These are phyloP conservation scores for Mucor saturninus DNA, from an alignment of 371 early-diverging fungal genomes.

Conservation along the genomic window DNA sequence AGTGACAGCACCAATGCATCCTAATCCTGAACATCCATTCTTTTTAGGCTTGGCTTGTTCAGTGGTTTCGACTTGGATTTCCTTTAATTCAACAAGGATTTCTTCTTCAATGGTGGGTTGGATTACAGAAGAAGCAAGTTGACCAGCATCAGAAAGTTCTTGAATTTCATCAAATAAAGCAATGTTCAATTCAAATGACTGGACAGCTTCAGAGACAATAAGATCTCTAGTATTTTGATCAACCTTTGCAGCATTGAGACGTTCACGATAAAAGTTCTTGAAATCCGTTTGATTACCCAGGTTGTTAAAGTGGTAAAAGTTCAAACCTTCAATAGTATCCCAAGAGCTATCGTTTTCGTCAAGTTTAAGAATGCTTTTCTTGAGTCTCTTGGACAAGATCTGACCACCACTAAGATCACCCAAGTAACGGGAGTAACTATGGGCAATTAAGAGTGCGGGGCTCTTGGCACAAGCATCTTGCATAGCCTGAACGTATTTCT, in stretches of 20 bases:
- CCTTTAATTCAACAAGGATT: not conserved
- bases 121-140: constrained; percentile 27
- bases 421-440: constrained; percentile 65
- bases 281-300: constrained; percentile 61
- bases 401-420: constrained; percentile 72
- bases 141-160: constrained; percentile 35
- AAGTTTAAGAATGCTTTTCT: constrained; percentile 51
- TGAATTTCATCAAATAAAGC: constrained; percentile 55
- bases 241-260: constrained; percentile 54
- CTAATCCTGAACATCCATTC: not conserved
- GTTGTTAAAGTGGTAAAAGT: constrained; percentile 55
- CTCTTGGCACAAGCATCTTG: constrained; percentile 47
- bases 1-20: constrained; percentile 10
- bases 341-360: constrained; percentile 40
- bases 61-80: not conserved
- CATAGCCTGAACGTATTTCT: constrained; percentile 55
- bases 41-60: not conserved
- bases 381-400: constrained; percentile 58
- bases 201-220: constrained; percentile 47
- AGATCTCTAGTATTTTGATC: constrained; percentile 36
- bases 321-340: constrained; percentile 53
- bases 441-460: constrained; percentile 62
- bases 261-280: constrained; percentile 61
- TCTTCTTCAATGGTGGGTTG: constrained; percentile 9
- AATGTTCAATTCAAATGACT: constrained; percentile 54